Evolutionary conservation across 495 filamentous ascomycete species (phyloP), one percentile per base, ranked within the genome.

Genomic region (Penicillium salamii): DNA sequence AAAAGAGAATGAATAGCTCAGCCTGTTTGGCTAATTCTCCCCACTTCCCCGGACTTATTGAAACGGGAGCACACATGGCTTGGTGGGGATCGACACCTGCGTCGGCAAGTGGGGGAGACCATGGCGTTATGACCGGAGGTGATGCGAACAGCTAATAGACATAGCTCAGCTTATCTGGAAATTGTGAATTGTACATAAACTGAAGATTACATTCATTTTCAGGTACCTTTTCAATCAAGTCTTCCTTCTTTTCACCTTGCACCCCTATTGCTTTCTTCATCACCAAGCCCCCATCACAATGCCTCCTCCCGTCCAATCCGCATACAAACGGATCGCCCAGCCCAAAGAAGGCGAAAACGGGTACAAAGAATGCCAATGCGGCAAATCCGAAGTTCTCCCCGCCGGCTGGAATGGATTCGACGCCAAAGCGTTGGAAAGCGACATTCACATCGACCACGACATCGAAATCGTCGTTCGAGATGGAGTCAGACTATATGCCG

Each of bases 381-480:
- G 58, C 3, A 66, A 68, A 45, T 65, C 50, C 7, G 58, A 64
- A 39, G 51, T 69, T 15, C 49, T 68, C 1, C 55, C 52, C 5
- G 56, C 50, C 12, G 66, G 58, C 15, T 63, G 53, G 52, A 65
- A 63, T 41, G 60, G 59, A 15, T 62, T 62, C 57, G 60, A 60
- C 21, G 61, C 63, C 1, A 58, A 55, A 9, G 42, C 58, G 8
- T 31, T 64, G 7, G 40, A 54, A 15, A 59, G 55, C 35, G 45
- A 52, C 4, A 63, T 62, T 31, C 44, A 35, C 2, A 23, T 65
- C 31, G 67, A 69, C 12, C 61, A 69, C 17, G 67, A 70, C 28
- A 53, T 72, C 21, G 58, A 61, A 24, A 56, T 68, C 6, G 44
- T 53, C 26, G 49, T 60, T 3, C 62, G 69, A 4, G 69, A 74